These are phyloP conservation scores for Trichoderma koningii DNA, from an alignment of 2,329 filamentous ascomycete genomes.

Conservation along the genomic window DNA sequence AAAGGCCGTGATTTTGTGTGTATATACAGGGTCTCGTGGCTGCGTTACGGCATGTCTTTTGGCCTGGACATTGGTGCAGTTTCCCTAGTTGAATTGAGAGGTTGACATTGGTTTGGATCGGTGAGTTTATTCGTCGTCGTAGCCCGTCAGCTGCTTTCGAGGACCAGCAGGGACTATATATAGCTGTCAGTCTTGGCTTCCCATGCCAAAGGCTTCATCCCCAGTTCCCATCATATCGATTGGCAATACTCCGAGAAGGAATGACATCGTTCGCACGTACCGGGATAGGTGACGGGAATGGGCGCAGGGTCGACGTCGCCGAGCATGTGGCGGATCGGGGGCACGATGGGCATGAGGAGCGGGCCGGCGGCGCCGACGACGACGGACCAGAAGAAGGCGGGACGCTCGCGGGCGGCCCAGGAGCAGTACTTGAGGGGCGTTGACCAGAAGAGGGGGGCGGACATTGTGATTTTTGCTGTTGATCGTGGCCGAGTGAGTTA, in stretches of 20 bases:
- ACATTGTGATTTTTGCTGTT: slow-evolving; percentile 51
- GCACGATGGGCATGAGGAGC: slow-evolving; percentile 67
- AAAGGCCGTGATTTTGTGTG: slow-evolving; percentile 21
- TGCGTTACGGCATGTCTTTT: neutral
- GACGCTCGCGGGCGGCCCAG: slow-evolving; percentile 86
- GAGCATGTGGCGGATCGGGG: slow-evolving; percentile 69
- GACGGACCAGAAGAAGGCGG: slow-evolving; percentile 87
- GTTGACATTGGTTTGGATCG: slow-evolving; percentile 18
- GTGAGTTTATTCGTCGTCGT: slow-evolving; percentile 55
- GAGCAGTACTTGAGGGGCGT: slow-evolving; percentile 80
- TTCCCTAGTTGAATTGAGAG: neutral
- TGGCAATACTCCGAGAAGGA: neutral
- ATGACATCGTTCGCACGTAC: slow-evolving; percentile 55
- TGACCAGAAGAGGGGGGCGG: slow-evolving; percentile 77
- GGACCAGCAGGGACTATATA: slow-evolving; percentile 57
- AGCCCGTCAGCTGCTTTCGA: slow-evolving; percentile 61
- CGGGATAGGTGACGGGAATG: slow-evolving; percentile 88
- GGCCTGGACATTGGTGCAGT: slow-evolving; percentile 3
- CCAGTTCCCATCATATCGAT: slow-evolving; percentile 1
- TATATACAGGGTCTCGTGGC: slow-evolving; percentile 20
- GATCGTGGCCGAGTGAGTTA: no score
- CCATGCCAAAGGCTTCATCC: no score
- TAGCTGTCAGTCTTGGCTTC: neutral
- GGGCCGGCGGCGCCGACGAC: slow-evolving; percentile 74
- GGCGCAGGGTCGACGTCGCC: slow-evolving; percentile 72